A percentile compares a stretch with the other conserved stretches of the same genome.
Evolutionary conservation across 2,329 filamentous ascomycete species (phyloP).

Genomic region (Elsinoe fawcettii): DNA sequence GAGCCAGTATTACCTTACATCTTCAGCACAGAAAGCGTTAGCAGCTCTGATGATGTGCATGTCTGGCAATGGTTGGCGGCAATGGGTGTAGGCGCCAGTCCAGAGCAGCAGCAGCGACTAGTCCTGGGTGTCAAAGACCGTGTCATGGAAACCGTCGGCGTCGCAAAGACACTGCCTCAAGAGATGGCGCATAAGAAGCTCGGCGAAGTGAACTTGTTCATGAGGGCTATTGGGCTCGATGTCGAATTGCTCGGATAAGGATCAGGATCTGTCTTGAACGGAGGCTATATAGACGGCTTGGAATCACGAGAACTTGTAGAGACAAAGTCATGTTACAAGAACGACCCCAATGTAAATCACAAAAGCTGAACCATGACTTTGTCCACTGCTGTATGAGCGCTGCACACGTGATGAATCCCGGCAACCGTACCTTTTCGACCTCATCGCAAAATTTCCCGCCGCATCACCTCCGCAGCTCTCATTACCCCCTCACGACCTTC

Average conservation of each 20-base stretch:
- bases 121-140: slow-evolving; percentile 96
- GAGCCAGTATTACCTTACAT: slow-evolving; percentile 77
- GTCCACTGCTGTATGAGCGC: not conserved
- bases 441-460: slow-evolving; percentile 12
- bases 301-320: not conserved
- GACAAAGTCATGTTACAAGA: not conserved
- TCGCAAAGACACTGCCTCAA: slow-evolving; percentile 80
- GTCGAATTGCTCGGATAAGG: slow-evolving; percentile 64
- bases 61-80: slow-evolving; percentile 97
- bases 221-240: slow-evolving; percentile 97
- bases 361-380: not conserved
- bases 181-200: slow-evolving; percentile 78
- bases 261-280: not conserved
- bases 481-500: not conserved
- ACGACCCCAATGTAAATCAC: not conserved
- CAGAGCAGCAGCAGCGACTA: slow-evolving; percentile 88
- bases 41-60: slow-evolving; percentile 71
- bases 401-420: not conserved
- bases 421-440: not conserved
- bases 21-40: slow-evolving; percentile 86
- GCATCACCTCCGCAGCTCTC: slow-evolving; percentile 4
- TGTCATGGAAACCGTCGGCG: slow-evolving; percentile 86
- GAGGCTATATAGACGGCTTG: not conserved
- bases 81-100: slow-evolving; percentile 85
- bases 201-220: slow-evolving; percentile 93